Percentiles rank a stretch among this genome's conserved stretches.
These are phyloP conservation scores for Xylaria bambusicola DNA, from an alignment of 495 filamentous ascomycete genomes.

Conservation along the genomic window DNA sequence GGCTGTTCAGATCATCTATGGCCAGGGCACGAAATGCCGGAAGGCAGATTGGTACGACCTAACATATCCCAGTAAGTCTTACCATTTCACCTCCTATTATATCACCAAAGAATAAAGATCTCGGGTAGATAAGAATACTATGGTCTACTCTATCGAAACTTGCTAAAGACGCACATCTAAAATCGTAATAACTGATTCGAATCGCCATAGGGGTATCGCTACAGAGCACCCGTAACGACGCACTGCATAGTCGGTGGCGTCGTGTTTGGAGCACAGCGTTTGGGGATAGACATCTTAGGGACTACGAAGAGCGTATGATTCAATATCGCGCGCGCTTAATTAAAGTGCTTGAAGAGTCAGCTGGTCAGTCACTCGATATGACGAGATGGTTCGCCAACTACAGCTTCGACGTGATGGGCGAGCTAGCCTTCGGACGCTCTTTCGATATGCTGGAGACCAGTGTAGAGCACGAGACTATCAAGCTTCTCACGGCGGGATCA, in stretches of 20 bases:
- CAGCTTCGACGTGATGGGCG: slow-evolving; percentile 52
- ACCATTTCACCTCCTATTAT: too few species aligned
- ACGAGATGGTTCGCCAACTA: slow-evolving; percentile 45
- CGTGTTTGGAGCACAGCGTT: slow-evolving; percentile 43
- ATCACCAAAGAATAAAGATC: too few species aligned
- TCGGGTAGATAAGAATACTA: too few species aligned
- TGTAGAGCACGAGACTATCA: slow-evolving; percentile 29
- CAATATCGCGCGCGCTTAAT: slow-evolving; percentile 19
- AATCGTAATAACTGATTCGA: not conserved
- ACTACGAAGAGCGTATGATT: slow-evolving; percentile 34
- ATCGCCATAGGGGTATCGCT: slow-evolving; percentile 21
- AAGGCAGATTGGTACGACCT: slow-evolving; percentile 39
- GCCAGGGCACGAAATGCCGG: slow-evolving; percentile 29
- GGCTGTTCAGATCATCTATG: slow-evolving; percentile 33
- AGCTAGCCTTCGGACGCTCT: slow-evolving; percentile 48
- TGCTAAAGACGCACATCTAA: too few species aligned
- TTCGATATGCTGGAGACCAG: slow-evolving; percentile 44
- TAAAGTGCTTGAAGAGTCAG: slow-evolving; percentile 1
- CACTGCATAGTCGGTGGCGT: slow-evolving; percentile 38
- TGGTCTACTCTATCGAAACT: too few species aligned
- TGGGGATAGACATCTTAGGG: slow-evolving; percentile 26
- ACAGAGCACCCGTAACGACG: slow-evolving; percentile 33
- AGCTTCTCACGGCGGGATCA: slow-evolving; percentile 21
- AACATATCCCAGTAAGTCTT: slow-evolving; percentile 7
- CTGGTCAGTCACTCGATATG: slow-evolving; percentile 32